Conservation (phyloP, 352 stramenopile genomes). For the Aphanomyces cochlioides region DNA sequence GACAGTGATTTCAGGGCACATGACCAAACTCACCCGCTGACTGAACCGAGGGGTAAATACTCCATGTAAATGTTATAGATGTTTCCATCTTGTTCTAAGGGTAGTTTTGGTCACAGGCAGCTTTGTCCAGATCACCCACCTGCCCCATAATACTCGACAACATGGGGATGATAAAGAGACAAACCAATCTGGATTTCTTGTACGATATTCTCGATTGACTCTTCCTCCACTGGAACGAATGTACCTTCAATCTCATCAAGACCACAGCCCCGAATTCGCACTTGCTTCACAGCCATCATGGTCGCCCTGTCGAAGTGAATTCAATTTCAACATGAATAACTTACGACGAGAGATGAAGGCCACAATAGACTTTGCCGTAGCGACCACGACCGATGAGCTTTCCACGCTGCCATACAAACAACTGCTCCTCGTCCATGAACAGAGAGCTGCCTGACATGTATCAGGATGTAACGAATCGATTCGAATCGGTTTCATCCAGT, state of each 20-base stretch:
- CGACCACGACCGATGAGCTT: slow-evolving; percentile 58
- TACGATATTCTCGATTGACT: slow-evolving; percentile 54
- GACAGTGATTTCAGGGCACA: neutral
- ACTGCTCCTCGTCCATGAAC: neutral
- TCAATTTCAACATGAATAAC: neutral
- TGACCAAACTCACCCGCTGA: slow-evolving; percentile 48
- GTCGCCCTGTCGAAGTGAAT: slow-evolving; percentile 51
- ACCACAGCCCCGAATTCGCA: slow-evolving; percentile 68
- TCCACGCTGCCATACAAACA: slow-evolving; percentile 64
- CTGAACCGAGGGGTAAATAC: slow-evolving; percentile 72
- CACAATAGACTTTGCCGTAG: slow-evolving; percentile 69
- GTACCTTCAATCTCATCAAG: slow-evolving; percentile 66
- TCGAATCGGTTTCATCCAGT: neutral
- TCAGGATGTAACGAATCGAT: neutral
- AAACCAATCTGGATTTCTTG: slow-evolving; percentile 50
- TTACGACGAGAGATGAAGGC: slow-evolving; percentile 59
- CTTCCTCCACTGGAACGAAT: slow-evolving; percentile 52
- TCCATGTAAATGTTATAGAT: slow-evolving; percentile 82
- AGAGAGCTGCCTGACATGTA: neutral
- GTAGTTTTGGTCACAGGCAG: too few species aligned
- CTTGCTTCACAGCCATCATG: slow-evolving; percentile 85
- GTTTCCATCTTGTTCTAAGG: slow-evolving; percentile 48
- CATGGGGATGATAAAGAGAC: slow-evolving; percentile 52
- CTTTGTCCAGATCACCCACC: slow-evolving; percentile 34
- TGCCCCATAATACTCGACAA: slow-evolving; percentile 57